Evolutionary conservation across 179 eudicot genomes (phyloP).

Genomic region (Silene coronaria): DNA sequence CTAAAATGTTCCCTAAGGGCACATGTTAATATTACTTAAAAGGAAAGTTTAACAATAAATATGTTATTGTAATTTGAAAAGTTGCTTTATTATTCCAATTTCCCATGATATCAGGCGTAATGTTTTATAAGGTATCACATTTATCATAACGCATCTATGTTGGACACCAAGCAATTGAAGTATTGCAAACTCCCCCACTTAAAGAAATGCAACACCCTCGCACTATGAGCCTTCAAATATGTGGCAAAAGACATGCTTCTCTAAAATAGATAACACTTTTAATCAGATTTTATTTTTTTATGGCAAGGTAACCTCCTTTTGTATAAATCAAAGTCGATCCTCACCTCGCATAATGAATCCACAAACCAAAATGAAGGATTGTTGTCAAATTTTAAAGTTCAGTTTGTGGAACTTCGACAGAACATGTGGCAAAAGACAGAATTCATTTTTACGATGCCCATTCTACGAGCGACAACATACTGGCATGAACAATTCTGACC

Average conservation of each 20-base stretch:
- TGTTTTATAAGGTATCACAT: background rate
- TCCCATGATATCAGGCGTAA: background rate
- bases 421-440: background rate
- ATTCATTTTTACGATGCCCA: background rate
- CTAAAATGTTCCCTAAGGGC: too few species aligned
- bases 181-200: background rate
- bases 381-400: background rate
- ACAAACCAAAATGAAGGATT: background rate
- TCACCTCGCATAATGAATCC: background rate
- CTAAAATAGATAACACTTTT: background rate
- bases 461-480: background rate
- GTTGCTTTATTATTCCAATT: too few species aligned
- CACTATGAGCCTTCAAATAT: background rate
- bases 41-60: too few species aligned
- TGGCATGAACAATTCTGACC: background rate
- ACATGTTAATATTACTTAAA: too few species aligned
- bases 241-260: background rate
- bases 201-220: background rate
- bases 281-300: too few species aligned
- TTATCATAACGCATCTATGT: background rate
- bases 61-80: too few species aligned
- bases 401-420: background rate
- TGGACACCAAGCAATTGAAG: background rate
- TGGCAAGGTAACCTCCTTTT: background rate
- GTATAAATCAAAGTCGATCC: background rate